Base-by-base conservation (phyloP, 164 flowering plant species). In the Vitis cinerea region DNA sequence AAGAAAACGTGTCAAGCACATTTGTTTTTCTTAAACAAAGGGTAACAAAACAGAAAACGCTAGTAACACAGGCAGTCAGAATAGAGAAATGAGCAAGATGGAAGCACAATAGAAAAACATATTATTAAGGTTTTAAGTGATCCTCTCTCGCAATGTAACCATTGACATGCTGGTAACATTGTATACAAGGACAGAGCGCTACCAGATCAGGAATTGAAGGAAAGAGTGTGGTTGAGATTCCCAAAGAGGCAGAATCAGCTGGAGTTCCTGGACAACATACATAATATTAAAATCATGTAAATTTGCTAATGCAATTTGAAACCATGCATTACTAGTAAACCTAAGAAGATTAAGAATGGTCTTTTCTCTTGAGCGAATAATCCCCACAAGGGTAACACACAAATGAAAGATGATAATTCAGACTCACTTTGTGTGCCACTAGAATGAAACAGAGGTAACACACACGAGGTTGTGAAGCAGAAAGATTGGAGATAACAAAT, bases 161-260 rank as follows among this genome's bases (percentile, higher is more conserved):
- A 15, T 4, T 10, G 14, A 50, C 49, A 16, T 14, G 8, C 11
- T 15, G 37, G 50, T 8, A 64, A 50, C 9, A 27, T 14, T 8
- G 49, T 51, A 37, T 9, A 9, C 16, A 48, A 37, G 37, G 9
- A 3, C 13, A 54, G n/a, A 50, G 44, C 58, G 11, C 12, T 82
- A 94, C 98, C 93, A 94, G 79, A 79, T 92, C 97, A 76, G 98
- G 92, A 59, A 79, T 48, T 23, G 78, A 64, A 50, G 92, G 88
- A 67, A 92, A 94, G 37, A 94, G 91, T 53, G 75, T 75, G 75
- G 80, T 57, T 23, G 97, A 94, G 72, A 92, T 49, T 23, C 97
- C 98, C 80, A 94, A 63, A 67, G 97, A 89, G 64, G 97, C 65
- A 77, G 92, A 88, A 78, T 94, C 98, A 50, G 94, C 97, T 17